Conservation (phyloP, 768 basidiomycete genomes). For the Sarcodon sp. region DNA sequence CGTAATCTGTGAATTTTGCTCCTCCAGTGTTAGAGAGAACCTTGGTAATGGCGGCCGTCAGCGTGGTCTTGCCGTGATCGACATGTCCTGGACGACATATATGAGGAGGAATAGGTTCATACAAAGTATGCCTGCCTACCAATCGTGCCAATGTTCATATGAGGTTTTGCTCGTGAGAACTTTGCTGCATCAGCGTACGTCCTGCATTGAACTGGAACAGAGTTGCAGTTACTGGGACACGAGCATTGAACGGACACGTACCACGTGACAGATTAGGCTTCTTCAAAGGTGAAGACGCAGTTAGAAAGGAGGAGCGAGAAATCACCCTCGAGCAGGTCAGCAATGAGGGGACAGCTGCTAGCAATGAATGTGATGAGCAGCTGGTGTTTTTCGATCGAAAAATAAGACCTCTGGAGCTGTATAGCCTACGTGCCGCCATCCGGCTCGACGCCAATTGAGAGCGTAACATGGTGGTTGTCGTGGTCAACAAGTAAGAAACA, state of each 20-base stretch:
- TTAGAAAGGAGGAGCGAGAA: no score
- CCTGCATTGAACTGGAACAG: conserved; percentile 37
- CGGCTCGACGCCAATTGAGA: conserved; percentile 34
- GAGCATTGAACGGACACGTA: neutral
- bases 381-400: conserved; percentile 10
- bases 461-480: conserved; percentile 27
- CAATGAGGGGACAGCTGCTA: neutral
- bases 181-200: conserved; percentile 63
- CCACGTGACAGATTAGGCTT: neutral
- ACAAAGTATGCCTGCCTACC: conserved; percentile 28
- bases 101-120: neutral
- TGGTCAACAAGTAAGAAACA: neutral
- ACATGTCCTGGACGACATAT: conserved; percentile 54
- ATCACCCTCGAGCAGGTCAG: no score
- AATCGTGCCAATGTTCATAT: conserved; percentile 94
- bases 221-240: neutral
- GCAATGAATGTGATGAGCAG: conserved; percentile 12
- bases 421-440: conserved; percentile 33
- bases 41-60: conserved; percentile 94
- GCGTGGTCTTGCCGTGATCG: conserved; percentile 96
- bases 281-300: neutral
- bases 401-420: conserved; percentile 28
- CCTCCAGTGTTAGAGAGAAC: conserved; percentile 70
- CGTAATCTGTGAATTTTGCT: conserved; percentile 88
- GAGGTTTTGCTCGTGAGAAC: conserved; percentile 70